These are phyloP conservation scores for Tolypocladium guangdongense DNA, from an alignment of 2,329 filamentous ascomycete genomes.

Conservation along the genomic window DNA sequence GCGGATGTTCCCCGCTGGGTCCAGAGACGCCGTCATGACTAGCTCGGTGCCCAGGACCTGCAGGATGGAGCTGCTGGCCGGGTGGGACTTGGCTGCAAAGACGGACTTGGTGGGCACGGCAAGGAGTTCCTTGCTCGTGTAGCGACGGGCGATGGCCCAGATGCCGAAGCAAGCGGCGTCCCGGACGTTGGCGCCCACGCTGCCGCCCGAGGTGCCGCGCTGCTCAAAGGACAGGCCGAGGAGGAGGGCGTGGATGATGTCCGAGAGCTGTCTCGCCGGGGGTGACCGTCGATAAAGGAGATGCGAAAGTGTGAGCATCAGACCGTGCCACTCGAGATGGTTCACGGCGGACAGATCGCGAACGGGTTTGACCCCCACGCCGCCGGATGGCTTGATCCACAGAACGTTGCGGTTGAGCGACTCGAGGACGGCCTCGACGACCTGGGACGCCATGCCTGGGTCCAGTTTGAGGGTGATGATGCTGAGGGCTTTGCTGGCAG, in stretches of 20 bases:
- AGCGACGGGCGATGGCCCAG: constrained; percentile 83
- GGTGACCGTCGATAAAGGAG: constrained; percentile 77
- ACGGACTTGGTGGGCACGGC: constrained; percentile 42
- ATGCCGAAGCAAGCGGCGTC: constrained; percentile 95
- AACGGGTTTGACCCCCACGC: constrained; percentile 20
- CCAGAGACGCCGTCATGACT: constrained; percentile 70
- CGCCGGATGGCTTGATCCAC: constrained; percentile 30
- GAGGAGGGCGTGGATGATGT: constrained; percentile 67
- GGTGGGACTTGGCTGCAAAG: constrained; percentile 26
- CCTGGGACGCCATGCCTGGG: constrained; percentile 69
- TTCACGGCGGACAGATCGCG: constrained; percentile 66
- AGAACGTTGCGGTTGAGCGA: constrained; percentile 49
- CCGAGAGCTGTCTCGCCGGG: constrained; percentile 55
- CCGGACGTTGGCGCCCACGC: constrained; percentile 78
- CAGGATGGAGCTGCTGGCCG: constrained; percentile 40
- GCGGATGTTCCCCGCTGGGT: constrained; percentile 86
- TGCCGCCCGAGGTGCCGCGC: constrained; percentile 71
- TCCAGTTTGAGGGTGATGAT: constrained; percentile 74
- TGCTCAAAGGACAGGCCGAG: constrained; percentile 83
- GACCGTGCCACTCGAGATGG: constrained; percentile 79
- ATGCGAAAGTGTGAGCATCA: constrained; percentile 80
- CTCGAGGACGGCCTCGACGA: constrained; percentile 78
- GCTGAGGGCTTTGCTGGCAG: constrained; percentile 86
- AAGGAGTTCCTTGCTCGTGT: constrained; percentile 67
- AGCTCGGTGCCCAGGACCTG: constrained; percentile 75